Evolutionary conservation across 75 land plant genomes (phyloP).

Genomic region (Chamaecyparis obtusa): DNA sequence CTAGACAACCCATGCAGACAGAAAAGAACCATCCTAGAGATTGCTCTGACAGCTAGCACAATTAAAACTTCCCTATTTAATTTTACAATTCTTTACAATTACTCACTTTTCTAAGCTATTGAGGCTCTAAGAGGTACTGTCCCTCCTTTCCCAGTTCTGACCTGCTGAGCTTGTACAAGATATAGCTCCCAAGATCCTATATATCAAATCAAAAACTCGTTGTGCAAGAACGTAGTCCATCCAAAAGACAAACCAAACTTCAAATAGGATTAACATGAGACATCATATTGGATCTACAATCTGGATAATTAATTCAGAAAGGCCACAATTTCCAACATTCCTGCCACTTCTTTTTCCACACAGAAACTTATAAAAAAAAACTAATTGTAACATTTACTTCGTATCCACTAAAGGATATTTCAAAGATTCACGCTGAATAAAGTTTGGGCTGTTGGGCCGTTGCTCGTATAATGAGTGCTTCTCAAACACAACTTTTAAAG

Average conservation of each 20-base stretch:
- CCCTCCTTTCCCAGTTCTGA: too few species aligned
- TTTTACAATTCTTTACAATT: too few species aligned
- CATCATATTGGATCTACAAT: not conserved
- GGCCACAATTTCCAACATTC: not conserved
- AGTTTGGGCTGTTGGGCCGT: not conserved
- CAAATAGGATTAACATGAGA: not conserved
- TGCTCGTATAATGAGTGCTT: not conserved
- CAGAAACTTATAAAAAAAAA: not conserved
- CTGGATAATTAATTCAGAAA: not conserved
- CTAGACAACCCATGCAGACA: too few species aligned
- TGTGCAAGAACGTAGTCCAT: not conserved
- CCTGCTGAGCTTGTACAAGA: not conserved
- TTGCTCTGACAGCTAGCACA: too few species aligned
- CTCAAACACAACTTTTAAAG: not conserved
- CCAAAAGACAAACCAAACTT: not conserved
- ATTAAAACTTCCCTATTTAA: too few species aligned
- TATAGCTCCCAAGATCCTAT: not conserved
- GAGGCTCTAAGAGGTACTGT: too few species aligned
- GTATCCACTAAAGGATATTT: too few species aligned
- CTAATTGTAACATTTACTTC: not conserved
- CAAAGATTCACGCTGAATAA: not conserved
- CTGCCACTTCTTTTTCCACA: not conserved
- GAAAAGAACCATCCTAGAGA: too few species aligned
- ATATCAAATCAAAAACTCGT: not conserved
- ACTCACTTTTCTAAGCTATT: too few species aligned